Evolutionary conservation across 2,329 filamentous ascomycete species (phyloP), one percentile per base, ranked within the genome.

Genomic region (Bertia moriformis): DNA sequence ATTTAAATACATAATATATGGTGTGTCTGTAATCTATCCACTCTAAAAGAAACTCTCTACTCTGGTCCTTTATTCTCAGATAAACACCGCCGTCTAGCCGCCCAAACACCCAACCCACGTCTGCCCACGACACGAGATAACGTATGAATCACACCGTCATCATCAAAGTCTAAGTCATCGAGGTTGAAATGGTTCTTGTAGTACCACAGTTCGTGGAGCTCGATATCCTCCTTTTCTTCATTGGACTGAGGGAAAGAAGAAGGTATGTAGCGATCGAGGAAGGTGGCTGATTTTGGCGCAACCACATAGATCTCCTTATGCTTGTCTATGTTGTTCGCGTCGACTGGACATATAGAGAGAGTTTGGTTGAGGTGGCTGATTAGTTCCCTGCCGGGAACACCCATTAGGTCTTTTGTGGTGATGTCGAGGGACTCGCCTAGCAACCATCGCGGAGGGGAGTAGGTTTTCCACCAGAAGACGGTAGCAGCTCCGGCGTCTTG

Each of bases 381-480:
- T 15, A 35, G 10, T 18, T 35, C 32, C 15, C 7, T 7, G 7
- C 32, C 32, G 17, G 32, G 32, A 35, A 35, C 17, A 15, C 32
- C 32, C 32, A 35, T 35, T 7, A 35, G 12, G 17, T 35, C 32
- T 7, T 7, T 7, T 7, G 32, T 35, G 15, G 10, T 17, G 15
- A 35, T 17, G 15, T 35, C 10, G 12, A 17, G 10, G 2, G 63
- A 67, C 13, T 52, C 46, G 15, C 65, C 66, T 4, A 69, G 52
- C 13, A 71, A 51, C 63, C 67, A 70, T 5, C 58, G 55, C 3
- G 67, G 66, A 2, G 67, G 66, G 5, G 63, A 63, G 45, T 71
- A 71, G 3, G 67, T 69, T 44, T 69, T 69, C 67, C 67, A 71
- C 66, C 66, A 71, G 41, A 68, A 56, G 14, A 66, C 61, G 4